Evolutionary conservation across 768 basidiomycete species (phyloP).

Genomic region (Mycena galopus): DNA sequence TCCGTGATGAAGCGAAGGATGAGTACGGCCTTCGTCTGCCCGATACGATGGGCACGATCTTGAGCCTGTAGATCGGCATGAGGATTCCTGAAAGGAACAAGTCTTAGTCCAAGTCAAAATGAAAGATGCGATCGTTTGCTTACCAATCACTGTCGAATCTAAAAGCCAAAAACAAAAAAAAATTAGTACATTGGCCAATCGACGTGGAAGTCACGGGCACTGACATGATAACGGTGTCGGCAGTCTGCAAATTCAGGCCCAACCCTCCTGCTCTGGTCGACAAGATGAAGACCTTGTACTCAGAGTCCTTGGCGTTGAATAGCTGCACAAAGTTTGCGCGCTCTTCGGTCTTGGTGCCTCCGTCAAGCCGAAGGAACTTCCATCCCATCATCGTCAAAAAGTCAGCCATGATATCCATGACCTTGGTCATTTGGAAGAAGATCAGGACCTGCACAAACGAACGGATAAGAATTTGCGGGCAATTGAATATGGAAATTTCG

Average conservation of each 20-base stretch:
- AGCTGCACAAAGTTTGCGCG: conserved; percentile 87
- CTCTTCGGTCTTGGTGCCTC: conserved; percentile 96
- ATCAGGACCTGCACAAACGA: conserved; percentile 80
- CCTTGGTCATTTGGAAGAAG: conserved; percentile 99
- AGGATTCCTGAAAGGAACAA: conserved; percentile 78
- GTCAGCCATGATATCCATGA: conserved; percentile 99
- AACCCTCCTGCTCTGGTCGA: conserved; percentile 95
- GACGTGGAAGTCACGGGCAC: conserved; percentile 44
- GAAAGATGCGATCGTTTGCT: conserved; percentile 26
- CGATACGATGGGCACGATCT: conserved; percentile 99
- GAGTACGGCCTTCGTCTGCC: conserved; percentile 97
- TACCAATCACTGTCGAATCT: conserved; percentile 87
- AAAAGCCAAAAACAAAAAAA: conserved; percentile 25
- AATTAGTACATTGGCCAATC: background rate
- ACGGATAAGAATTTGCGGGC: background rate
- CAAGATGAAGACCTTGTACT: conserved; percentile 92
- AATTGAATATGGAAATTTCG: conserved; percentile 34
- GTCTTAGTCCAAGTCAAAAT: conserved; percentile 36
- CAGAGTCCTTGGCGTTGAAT: conserved; percentile 92
- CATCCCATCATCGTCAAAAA: conserved; percentile 90
- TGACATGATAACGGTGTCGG: conserved; percentile 95
- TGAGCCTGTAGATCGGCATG: conserved; percentile 99
- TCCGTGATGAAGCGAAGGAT: conserved; percentile 98
- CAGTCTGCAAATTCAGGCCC: conserved; percentile 95
- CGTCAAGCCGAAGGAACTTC: conserved; percentile 94